Base-by-base conservation (phyloP, 768 basidiomycete species). In the Melanogaster broomeanus region DNA sequence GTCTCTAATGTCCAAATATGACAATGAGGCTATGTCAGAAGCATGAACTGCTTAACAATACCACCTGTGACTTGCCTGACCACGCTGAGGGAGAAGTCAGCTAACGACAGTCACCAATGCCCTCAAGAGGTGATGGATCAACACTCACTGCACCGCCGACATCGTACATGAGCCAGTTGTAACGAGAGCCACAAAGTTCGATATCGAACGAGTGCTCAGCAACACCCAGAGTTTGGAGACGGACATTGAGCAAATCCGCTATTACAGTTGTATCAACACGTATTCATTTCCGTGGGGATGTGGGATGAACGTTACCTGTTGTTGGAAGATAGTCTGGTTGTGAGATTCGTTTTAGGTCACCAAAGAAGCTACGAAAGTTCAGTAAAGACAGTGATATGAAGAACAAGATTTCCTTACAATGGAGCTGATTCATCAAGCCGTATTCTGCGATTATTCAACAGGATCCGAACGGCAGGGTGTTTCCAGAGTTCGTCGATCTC, bases 231-330 rank as follows among this genome's bases (percentile, higher is more conserved):
- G 90, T 91, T 70, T 89, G 89, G 30, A 93, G 70, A 21, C 90
- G 86, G 51, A 88, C 88, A 50, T 86, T 84, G 13, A 93, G 76
- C 49, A 92, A 78, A 66, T 93, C 90, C 57, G 82, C 90, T 90
- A 63, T 31, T 31, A 35, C 41, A 33, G 44, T 18, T 37, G 24
- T 22, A 39, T 58, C 30, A 52, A 33, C 21, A 53, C 10, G 41
- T 38, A 15, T 2, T 16, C 13, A 13, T 18, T 25, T 11, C n/a
- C 34, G 21, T 13, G 37, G 35, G 43, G 31, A 48, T 13, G 37
- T 38, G 43, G 31, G 49, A 41, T 19, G 38, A 39, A 58, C 69
- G 16, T 33, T 52, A 87, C 89, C 85, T 59, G 81, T 88, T 6
- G 81, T 79, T 4, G 90, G 90, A 34, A 85, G 55, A 65, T 88